These are phyloP conservation scores for Leccinum solheimii DNA, from an alignment of 1,284 basidiomycete genomes.

Conservation along the genomic window DNA sequence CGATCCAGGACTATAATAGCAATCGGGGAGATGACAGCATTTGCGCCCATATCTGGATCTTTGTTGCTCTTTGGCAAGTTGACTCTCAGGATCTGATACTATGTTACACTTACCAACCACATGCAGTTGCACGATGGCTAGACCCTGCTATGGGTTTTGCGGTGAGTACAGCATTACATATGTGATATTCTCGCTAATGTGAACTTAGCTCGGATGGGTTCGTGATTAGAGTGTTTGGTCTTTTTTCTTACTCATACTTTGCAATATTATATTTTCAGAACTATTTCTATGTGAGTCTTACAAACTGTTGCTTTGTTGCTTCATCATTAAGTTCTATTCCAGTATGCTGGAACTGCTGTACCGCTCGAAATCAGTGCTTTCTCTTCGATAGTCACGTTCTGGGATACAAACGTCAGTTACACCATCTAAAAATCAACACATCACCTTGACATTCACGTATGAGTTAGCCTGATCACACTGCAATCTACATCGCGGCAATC, in stretches of 20 bases:
- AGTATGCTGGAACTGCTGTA: slow-evolving; percentile 49
- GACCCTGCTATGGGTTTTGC: slow-evolving; percentile 79
- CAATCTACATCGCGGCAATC: slow-evolving; percentile 65
- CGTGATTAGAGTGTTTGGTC: slow-evolving; percentile 15
- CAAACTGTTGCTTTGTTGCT: neutral
- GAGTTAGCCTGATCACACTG: slow-evolving; percentile 47
- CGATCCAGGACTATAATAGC: slow-evolving; percentile 57
- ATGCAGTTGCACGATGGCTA: slow-evolving; percentile 63
- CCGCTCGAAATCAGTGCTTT: slow-evolving; percentile 81
- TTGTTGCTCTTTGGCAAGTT: slow-evolving; percentile 63
- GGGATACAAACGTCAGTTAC: slow-evolving; percentile 62
- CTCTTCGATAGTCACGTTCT: slow-evolving; percentile 72
- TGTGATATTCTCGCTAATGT: neutral
- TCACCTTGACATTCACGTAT: neutral
- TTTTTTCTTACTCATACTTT: slow-evolving; percentile 7
- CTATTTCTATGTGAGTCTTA: slow-evolving; percentile 23
- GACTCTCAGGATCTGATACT: neutral
- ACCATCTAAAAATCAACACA: neutral
- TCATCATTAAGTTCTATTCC: neutral
- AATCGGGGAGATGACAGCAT: slow-evolving; percentile 70
- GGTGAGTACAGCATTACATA: slow-evolving; percentile 28
- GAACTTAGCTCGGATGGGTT: slow-evolving; percentile 49
- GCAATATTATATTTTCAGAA: slow-evolving; percentile 16
- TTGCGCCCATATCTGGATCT: slow-evolving; percentile 72
- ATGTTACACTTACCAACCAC: neutral